Conservation (phyloP, 345 rosid genomes). For the Brassica incana region DNA sequence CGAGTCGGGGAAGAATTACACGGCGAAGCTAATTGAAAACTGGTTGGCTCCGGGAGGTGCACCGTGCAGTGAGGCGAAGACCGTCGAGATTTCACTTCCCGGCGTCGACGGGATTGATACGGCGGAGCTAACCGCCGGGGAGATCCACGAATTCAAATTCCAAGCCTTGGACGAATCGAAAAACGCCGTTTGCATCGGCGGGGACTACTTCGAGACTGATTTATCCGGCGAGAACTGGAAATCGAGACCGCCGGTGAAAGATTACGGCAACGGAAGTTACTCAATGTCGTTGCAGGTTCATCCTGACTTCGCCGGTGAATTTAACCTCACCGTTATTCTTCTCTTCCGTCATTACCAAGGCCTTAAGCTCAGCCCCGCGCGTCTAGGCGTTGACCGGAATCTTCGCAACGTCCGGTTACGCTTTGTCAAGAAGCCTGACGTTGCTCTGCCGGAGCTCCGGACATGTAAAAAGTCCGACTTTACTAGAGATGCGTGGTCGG, state of each 20-base stretch:
- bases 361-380: conserved; percentile 60
- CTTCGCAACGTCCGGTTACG: conserved; percentile 51
- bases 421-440: conserved; percentile 40
- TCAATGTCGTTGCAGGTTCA: conserved; percentile 75
- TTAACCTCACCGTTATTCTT: conserved; percentile 65
- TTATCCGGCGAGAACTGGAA: conserved; percentile 90
- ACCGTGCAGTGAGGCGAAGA: conserved; percentile 60
- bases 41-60: conserved; percentile 73
- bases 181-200: conserved; percentile 63
- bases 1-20: conserved; percentile 50
- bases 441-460: conserved; percentile 50
- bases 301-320: conserved; percentile 80
- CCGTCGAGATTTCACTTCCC: conserved; percentile 58
- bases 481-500: conserved; percentile 63
- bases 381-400: conserved; percentile 59
- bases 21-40: conserved; percentile 49
- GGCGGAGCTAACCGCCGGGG: conserved; percentile 62
- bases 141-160: conserved; percentile 61
- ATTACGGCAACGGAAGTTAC: conserved; percentile 78
- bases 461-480: conserved; percentile 66
- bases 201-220: conserved; percentile 89
- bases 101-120: conserved; percentile 54
- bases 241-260: conserved; percentile 74
- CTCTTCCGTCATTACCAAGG: conserved; percentile 81
- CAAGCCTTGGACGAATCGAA: conserved; percentile 61